Conservation (phyloP, 2,329 filamentous ascomycete genomes). For the Aureobasidium zeae region DNA sequence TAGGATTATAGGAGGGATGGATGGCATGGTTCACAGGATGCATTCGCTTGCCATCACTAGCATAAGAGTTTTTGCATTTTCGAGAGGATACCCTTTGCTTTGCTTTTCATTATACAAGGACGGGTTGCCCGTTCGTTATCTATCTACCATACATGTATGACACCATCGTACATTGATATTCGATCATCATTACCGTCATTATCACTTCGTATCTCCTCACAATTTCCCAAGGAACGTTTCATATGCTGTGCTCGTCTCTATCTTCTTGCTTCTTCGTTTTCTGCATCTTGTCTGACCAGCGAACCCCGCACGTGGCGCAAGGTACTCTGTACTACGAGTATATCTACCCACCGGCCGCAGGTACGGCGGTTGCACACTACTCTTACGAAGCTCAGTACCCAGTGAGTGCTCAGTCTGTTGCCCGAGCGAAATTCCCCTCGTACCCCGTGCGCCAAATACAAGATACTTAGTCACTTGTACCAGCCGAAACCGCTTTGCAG, state of each 20-base stretch:
- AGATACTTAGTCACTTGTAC: too few species aligned
- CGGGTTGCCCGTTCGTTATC: too few species aligned
- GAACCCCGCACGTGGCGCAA: slow-evolving; percentile 9
- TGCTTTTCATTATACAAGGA: not conserved
- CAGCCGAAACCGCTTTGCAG: too few species aligned
- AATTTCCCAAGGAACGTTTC: too few species aligned
- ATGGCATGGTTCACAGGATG: slow-evolving; percentile 9
- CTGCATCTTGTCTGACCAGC: slow-evolving; percentile 3
- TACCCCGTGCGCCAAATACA: too few species aligned
- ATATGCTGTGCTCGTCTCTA: not conserved
- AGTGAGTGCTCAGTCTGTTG: too few species aligned
- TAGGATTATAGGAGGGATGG: not conserved
- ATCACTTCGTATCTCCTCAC: too few species aligned
- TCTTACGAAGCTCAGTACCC: too few species aligned
- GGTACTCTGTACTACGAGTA: too few species aligned
- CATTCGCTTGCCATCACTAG: slow-evolving; percentile 14
- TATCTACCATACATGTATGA: not conserved
- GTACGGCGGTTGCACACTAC: too few species aligned
- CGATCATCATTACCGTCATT: not conserved
- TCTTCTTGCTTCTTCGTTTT: not conserved
- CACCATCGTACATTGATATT: slow-evolving; percentile 1
- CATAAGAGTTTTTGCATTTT: slow-evolving; percentile 11
- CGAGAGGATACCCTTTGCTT: slow-evolving; percentile 15
- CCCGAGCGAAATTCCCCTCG: too few species aligned
- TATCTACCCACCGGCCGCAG: too few species aligned